Base-by-base conservation (phyloP, 441 rosid species). In the Populus hybrid region DNA sequence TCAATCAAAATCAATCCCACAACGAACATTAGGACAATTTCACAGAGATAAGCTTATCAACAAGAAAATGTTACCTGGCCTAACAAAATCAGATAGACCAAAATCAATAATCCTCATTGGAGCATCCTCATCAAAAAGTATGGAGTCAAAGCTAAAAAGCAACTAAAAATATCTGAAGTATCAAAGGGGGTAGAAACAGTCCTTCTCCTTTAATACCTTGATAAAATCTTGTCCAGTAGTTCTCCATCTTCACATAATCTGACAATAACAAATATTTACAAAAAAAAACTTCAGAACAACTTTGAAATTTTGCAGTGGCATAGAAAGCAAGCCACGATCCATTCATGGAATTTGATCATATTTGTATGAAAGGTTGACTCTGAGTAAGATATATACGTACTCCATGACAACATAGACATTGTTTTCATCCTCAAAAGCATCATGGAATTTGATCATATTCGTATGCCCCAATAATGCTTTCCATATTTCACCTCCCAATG, bases 401-500 rank as follows among this genome's bases (percentile, higher is more conserved):
- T 95, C 99, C 99, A 94, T 95, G 81, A 94, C 97, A 73, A 90
- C 90, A 92, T 94, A 94, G 65, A 95, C 95, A 76, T 95, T 95
- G 84, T 88, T 90, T 82, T 90, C 93, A 80, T 95, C 99, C 80
- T 95, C 98, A 85, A 91, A 95, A 78, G 95, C 97, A 88, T 95
- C 98, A 78, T 86, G 88, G 72, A 89, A 94, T 84, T 89, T 87
- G 85, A 94, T 84, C 79, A 92, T 82, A 88, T 95, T 84, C 76
- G 79, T 83, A 86, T 91, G 99, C 11, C 98, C 98, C 18, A 97
- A 91, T 79, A 94, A 82, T 30, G 92, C 91, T 85, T 89, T 94
- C 89, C 91, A 77, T 74, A 95, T 84, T 85, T 92, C 80, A 92
- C 98, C 88, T 95, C 99, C 82, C 97, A 85, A 7, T 94, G 93